Percentiles rank a stretch among this genome's conserved stretches.
Evolutionary conservation across 1,284 basidiomycete genomes (phyloP).

Genomic region (Cryptococcus sp.): DNA sequence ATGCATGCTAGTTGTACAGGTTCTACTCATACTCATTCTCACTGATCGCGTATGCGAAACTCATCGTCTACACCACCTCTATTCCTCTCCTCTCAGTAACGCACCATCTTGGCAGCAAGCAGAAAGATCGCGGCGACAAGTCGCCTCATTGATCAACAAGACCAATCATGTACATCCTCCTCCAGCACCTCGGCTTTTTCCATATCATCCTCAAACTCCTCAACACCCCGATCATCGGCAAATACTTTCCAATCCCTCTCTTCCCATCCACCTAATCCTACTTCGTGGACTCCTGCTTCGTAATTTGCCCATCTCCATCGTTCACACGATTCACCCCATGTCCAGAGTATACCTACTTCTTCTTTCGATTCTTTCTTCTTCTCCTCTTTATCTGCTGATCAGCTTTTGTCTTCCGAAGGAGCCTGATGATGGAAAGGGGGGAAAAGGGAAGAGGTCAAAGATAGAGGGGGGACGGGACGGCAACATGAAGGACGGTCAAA

Average conservation of each 20-base stretch:
- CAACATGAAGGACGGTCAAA: background rate
- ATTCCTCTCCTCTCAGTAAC: background rate
- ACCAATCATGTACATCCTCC: slow-evolving; percentile 35
- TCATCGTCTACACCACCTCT: background rate
- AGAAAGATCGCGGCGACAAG: background rate
- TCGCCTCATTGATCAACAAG: slow-evolving; percentile 11
- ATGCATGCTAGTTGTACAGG: background rate
- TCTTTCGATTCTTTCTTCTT: slow-evolving; percentile 8
- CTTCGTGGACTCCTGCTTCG: slow-evolving; percentile 20
- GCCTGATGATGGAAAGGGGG: background rate
- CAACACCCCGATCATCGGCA: slow-evolving; percentile 29
- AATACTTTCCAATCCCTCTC: slow-evolving; percentile 40
- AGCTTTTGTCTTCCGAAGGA: background rate
- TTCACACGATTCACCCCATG: slow-evolving; percentile 28
- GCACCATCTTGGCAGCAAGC: background rate
- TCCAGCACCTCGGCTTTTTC: slow-evolving; percentile 20
- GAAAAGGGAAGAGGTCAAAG: background rate
- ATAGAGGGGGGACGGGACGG: background rate
- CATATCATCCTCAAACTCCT: slow-evolving; percentile 30
- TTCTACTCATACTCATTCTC: background rate
- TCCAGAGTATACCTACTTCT: slow-evolving; percentile 21
- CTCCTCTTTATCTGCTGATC: slow-evolving; percentile 2
- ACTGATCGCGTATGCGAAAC: background rate
- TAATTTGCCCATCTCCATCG: slow-evolving; percentile 35
- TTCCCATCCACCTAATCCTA: slow-evolving; percentile 31